Evolutionary conservation across 1,139 yeast genomes (phyloP).

Genomic region (Taphrina sp.): DNA sequence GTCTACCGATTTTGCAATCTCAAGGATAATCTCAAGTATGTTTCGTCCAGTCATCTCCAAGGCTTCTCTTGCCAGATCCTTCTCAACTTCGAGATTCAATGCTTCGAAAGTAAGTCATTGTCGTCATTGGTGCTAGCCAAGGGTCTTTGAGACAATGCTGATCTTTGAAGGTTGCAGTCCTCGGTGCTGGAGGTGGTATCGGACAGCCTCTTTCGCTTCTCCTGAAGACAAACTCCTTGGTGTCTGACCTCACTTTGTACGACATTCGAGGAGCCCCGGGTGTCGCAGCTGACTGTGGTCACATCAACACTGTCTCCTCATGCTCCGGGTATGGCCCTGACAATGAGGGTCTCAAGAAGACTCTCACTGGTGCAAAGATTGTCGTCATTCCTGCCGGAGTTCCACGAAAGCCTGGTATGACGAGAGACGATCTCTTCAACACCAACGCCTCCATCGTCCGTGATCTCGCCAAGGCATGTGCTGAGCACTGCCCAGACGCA

Average conservation of each 20-base stretch:
- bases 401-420: conserved; percentile 65
- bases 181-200: conserved; percentile 64
- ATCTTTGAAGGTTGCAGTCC: conserved; percentile 43
- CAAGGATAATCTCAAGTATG: conserved; percentile 22
- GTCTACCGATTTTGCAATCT: too few relatives aligned
- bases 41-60: conserved; percentile 22
- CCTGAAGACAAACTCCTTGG: conserved; percentile 81
- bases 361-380: conserved; percentile 78
- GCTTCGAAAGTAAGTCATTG: conserved; percentile 21
- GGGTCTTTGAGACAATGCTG: too few relatives aligned
- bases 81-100: conserved; percentile 31
- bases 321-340: conserved; percentile 80
- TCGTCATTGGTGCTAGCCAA: not conserved
- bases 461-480: conserved; percentile 85
- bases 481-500: conserved; percentile 84
- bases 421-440: conserved; percentile 84
- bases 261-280: conserved; percentile 95
- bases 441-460: conserved; percentile 95
- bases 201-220: conserved; percentile 96
- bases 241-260: conserved; percentile 79
- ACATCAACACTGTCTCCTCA: conserved; percentile 60
- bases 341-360: conserved; percentile 66
- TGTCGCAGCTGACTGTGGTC: conserved; percentile 75
- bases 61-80: conserved; percentile 27
- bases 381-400: conserved; percentile 98